Conservation (phyloP, 306 rosid species). For the Dalbergia cochinchinensis region DNA sequence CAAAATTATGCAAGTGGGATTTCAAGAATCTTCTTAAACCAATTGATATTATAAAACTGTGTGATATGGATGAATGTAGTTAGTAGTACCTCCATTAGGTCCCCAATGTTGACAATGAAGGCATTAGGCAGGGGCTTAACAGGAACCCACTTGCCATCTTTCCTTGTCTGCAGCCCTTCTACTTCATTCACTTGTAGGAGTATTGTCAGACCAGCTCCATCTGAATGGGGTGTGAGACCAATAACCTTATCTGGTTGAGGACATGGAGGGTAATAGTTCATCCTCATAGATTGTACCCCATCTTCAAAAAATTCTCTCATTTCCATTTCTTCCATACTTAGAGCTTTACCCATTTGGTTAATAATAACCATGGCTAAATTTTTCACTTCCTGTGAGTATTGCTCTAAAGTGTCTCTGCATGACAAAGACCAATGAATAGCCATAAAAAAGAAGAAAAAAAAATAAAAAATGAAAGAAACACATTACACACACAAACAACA, state of each 20-base stretch:
- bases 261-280: conserved; percentile 58
- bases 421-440: not conserved
- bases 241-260: conserved; percentile 49
- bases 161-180: conserved; percentile 46
- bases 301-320: conserved; percentile 40
- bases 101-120: conserved; percentile 48
- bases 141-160: conserved; percentile 40
- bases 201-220: conserved; percentile 45
- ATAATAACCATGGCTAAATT: conserved; percentile 35
- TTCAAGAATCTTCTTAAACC: too few species aligned
- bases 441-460: too few species aligned
- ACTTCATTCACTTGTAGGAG: conserved; percentile 48
- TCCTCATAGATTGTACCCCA: conserved; percentile 36
- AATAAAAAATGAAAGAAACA: not conserved
- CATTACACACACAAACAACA: not conserved
- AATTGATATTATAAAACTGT: too few species aligned
- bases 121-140: conserved; percentile 36
- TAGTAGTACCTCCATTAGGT: conserved; percentile 31
- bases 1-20: too few species aligned
- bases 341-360: conserved; percentile 35
- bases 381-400: conserved; percentile 29
- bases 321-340: conserved; percentile 33
- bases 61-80: not conserved
- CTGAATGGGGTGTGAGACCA: conserved; percentile 55
- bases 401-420: conserved; percentile 55